These are phyloP conservation scores for Cyberlindnera petersonii DNA, from an alignment of 805 yeast species.

Conservation along the genomic window DNA sequence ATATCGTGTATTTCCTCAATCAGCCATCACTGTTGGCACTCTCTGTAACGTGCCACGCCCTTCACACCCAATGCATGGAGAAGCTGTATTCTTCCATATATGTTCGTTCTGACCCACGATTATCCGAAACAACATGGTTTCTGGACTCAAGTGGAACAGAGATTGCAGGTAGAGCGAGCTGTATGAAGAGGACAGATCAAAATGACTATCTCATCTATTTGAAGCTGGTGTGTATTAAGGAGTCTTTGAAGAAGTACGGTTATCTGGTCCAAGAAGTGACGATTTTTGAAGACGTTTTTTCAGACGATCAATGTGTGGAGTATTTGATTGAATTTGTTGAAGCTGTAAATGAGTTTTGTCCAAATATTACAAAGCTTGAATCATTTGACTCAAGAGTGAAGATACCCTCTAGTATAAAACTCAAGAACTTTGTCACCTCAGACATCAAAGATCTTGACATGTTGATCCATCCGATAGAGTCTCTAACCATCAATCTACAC, in stretches of 20 bases:
- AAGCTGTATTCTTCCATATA: constrained; percentile 36
- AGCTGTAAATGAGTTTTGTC: constrained; percentile 23
- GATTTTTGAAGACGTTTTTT: constrained; percentile 31
- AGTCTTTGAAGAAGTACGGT: constrained; percentile 33
- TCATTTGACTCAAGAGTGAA: constrained; percentile 14
- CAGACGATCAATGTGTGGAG: constrained; percentile 23
- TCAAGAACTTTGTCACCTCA: constrained; percentile 14
- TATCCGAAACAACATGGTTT: constrained; percentile 29
- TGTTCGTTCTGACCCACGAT: constrained; percentile 33
- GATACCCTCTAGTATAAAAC: constrained; percentile 6
- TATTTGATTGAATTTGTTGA: constrained; percentile 25
- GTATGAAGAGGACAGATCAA: constrained; percentile 32
- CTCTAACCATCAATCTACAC: constrained; percentile 13
- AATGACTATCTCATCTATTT: constrained; percentile 35
- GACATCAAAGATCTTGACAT: constrained; percentile 11
- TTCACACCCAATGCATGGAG: constrained; percentile 30
- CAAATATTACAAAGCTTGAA: constrained; percentile 10
- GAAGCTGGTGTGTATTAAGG: constrained; percentile 39
- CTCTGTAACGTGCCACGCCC: constrained; percentile 11
- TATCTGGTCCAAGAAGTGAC: constrained; percentile 32
- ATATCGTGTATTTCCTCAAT: constrained; percentile 1
- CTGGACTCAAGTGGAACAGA: constrained; percentile 36
- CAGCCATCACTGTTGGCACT: constrained; percentile 4
- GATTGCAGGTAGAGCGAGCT: constrained; percentile 35
- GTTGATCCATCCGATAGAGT: constrained; percentile 4